Percentiles rank a stretch among this genome's conserved stretches.
Evolutionary conservation across 2,329 filamentous ascomycete species (phyloP).

Genomic region (Aspergillus proliferans): DNA sequence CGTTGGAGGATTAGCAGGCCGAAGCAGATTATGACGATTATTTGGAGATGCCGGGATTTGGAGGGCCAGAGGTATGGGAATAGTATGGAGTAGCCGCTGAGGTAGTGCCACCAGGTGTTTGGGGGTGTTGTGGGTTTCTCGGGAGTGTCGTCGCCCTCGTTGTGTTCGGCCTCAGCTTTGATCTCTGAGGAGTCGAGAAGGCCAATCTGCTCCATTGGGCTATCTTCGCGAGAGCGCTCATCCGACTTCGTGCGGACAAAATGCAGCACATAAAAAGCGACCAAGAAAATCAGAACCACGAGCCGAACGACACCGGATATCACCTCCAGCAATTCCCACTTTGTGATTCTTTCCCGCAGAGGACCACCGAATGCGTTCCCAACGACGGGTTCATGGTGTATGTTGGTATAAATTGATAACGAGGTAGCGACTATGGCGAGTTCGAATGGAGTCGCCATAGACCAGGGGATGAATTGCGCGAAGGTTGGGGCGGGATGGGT

Average conservation of each 20-base stretch:
- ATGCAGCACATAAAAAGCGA: conserved; percentile 53
- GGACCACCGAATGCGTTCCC: conserved; percentile 43
- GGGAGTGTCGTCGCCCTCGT: conserved; percentile 44
- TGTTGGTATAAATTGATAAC: conserved; percentile 60
- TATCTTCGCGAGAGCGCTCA: conserved; percentile 24
- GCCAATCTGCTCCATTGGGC: conserved; percentile 38
- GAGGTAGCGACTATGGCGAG: conserved; percentile 63
- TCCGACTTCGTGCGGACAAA: conserved; percentile 39
- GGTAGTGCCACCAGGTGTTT: conserved; percentile 87
- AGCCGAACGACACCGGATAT: conserved; percentile 62
- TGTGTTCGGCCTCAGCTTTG: conserved; percentile 42
- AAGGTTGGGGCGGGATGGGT: conserved; percentile 72
- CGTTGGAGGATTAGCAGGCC: conserved; percentile 72
- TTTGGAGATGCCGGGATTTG: conserved; percentile 66
- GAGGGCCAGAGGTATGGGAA: conserved; percentile 96
- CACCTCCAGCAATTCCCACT: conserved; percentile 37
- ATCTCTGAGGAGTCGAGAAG: conserved; percentile 34
- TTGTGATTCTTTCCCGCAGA: conserved; percentile 34
- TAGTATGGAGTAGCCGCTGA: conserved; percentile 85
- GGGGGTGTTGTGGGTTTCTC: conserved; percentile 39
- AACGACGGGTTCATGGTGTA: conserved; percentile 58
- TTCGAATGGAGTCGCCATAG: conserved; percentile 64
- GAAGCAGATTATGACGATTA: conserved; percentile 78
- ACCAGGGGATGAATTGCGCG: conserved; percentile 76
- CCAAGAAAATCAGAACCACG: conserved; percentile 56